phyloP scores from a whole-genome alignment of 306 rosid genomes.

The Biancaea sappan region DNA sequence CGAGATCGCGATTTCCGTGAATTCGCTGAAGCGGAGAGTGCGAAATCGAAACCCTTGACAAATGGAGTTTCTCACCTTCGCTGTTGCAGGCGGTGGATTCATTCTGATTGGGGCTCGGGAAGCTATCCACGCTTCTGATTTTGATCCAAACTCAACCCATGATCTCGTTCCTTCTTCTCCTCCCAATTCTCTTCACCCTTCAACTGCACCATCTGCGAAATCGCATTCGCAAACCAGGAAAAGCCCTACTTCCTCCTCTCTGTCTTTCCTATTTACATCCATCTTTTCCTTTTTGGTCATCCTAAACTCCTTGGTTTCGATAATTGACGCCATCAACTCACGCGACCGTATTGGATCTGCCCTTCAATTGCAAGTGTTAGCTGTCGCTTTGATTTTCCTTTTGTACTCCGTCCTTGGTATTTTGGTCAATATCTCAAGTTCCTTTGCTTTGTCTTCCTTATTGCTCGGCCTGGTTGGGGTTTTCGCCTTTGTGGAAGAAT shows the following conservation, averaged over 20 bases:
- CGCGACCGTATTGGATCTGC: constrained; percentile 67
- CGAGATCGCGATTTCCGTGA: background rate
- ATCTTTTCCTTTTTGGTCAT: constrained; percentile 50
- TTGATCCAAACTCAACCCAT: constrained; percentile 9
- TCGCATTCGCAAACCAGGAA: constrained; percentile 22
- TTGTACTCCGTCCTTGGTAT: constrained; percentile 56
- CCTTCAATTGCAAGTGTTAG: constrained; percentile 62
- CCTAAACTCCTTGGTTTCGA: constrained; percentile 54
- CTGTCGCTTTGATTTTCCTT: constrained; percentile 60
- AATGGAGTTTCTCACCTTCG: constrained; percentile 62
- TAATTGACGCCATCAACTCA: constrained; percentile 52
- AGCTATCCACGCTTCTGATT: constrained; percentile 37
- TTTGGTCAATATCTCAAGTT: constrained; percentile 27
- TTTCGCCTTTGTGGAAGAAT: constrained; percentile 76
- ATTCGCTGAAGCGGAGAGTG: background rate
- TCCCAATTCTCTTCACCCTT: constrained; percentile 4
- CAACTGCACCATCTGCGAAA: constrained; percentile 6
- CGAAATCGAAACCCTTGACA: background rate
- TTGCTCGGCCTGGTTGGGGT: constrained; percentile 47
- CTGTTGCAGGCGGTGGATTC: constrained; percentile 63
- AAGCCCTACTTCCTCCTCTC: constrained; percentile 25
- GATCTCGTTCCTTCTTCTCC: constrained; percentile 30
- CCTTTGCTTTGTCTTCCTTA: constrained; percentile 39
- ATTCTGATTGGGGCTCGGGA: constrained; percentile 61
- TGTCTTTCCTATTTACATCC: constrained; percentile 36